Conservation (phyloP, 176 grass and related monocot genomes). For the Puccinellia tenuiflora region DNA sequence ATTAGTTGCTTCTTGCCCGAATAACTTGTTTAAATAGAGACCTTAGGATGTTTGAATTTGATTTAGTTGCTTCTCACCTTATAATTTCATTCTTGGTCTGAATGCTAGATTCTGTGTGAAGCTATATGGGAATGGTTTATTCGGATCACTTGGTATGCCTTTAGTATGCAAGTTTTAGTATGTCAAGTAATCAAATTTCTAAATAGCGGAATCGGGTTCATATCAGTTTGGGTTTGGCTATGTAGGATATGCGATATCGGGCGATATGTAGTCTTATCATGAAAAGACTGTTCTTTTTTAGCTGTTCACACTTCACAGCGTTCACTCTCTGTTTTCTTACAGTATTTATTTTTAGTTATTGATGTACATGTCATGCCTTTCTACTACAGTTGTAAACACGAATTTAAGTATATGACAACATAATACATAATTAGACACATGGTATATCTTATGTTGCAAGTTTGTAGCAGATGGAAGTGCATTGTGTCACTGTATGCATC, state of each 20-base stretch:
- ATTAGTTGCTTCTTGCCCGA: conserved; percentile 12
- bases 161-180: background rate
- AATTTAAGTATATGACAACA: background rate
- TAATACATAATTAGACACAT: background rate
- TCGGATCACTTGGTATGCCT: background rate
- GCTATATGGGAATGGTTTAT: background rate
- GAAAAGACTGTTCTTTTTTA: background rate
- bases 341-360: background rate
- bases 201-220: background rate
- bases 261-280: background rate
- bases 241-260: background rate
- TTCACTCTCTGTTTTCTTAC: background rate
- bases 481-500: background rate
- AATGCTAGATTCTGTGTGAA: background rate
- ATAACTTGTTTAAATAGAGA: background rate
- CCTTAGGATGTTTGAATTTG: background rate
- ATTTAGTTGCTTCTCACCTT: background rate
- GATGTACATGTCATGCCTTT: background rate
- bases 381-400: background rate
- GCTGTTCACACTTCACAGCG: background rate
- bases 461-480: background rate
- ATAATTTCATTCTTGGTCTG: background rate
- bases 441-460: background rate
- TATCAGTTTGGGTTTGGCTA: background rate
- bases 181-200: background rate